Conservation (phyloP, 805 yeast species). For the Ogataea paraovalis region DNA sequence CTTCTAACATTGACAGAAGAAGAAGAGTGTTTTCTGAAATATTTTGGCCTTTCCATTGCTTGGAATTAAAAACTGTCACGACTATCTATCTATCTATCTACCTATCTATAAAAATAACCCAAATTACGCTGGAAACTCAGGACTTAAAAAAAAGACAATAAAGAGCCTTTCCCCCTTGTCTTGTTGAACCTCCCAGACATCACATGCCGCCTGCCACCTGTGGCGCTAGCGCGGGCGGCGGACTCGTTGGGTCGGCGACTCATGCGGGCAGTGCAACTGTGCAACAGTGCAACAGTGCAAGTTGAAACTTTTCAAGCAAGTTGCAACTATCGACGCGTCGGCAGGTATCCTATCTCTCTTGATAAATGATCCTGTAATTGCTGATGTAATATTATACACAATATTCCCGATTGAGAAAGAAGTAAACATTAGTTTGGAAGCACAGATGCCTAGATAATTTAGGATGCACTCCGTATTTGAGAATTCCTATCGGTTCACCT, state of each 20-base stretch:
- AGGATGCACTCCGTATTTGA: neutral
- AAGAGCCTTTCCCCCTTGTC: too few relatives aligned
- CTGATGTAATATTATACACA: neutral
- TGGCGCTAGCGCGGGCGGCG: too few relatives aligned
- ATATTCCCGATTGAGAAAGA: neutral
- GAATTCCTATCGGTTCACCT: neutral
- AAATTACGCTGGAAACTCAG: too few relatives aligned
- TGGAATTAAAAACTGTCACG: neutral
- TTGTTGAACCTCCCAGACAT: too few relatives aligned
- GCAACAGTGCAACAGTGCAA: too few relatives aligned
- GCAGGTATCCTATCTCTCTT: neutral
- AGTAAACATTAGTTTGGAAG: neutral
- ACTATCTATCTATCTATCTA: too few relatives aligned
- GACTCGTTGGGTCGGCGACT: neutral
- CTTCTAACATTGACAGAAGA: slow-evolving; percentile 15
- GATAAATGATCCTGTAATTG: neutral
- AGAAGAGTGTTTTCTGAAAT: slow-evolving; percentile 18
- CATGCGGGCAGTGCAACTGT: too few relatives aligned
- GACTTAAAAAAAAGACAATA: too few relatives aligned
- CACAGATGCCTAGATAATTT: neutral
- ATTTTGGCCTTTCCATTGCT: slow-evolving; percentile 24
- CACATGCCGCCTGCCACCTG: too few relatives aligned
- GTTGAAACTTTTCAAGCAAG: too few relatives aligned
- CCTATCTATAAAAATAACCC: too few relatives aligned
- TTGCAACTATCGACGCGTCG: neutral